A percentile compares a stretch with the other conserved stretches of the same genome.
Conservation (phyloP, 352 stramenopile species). For the Lagenidium sp. region DNA sequence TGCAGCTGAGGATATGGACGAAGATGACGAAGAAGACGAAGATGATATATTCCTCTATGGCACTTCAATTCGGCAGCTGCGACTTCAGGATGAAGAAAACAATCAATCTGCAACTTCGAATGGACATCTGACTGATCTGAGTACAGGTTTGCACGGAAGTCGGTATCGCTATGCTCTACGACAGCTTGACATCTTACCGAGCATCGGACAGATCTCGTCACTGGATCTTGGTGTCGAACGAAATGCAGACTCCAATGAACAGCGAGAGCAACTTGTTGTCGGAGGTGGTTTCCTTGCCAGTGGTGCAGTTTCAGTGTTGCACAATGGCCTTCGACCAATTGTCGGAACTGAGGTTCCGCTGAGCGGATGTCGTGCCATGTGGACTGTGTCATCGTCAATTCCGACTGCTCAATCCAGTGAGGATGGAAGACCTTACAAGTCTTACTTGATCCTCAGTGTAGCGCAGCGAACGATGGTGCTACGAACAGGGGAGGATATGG, state of each 20-base stretch:
- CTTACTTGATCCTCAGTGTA: constrained; percentile 77
- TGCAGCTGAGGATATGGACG: constrained; percentile 39
- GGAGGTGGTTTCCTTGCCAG: constrained; percentile 56
- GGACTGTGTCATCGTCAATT: constrained; percentile 69
- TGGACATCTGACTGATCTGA: background rate
- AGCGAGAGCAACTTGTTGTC: constrained; percentile 69
- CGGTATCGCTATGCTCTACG: constrained; percentile 40
- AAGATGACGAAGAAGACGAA: constrained; percentile 61
- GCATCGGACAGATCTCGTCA: constrained; percentile 76
- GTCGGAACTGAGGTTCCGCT: constrained; percentile 75
- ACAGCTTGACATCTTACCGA: constrained; percentile 55
- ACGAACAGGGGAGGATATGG: constrained; percentile 75
- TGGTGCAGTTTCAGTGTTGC: constrained; percentile 62
- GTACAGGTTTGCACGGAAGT: constrained; percentile 16
- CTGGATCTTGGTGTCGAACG: constrained; percentile 73
- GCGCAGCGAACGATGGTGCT: constrained; percentile 81
- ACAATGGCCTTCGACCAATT: constrained; percentile 76
- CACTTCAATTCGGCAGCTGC: constrained; percentile 14
- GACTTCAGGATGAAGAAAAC: constrained; percentile 8
- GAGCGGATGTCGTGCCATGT: constrained; percentile 78
- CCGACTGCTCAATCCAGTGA: constrained; percentile 29
- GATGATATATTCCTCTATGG: constrained; percentile 61
- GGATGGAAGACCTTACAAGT: constrained; percentile 54
- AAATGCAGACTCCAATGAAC: constrained; percentile 68
- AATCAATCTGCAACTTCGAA: background rate